Conservation (phyloP, 805 yeast species). For the Cyberlindnera maritima region DNA sequence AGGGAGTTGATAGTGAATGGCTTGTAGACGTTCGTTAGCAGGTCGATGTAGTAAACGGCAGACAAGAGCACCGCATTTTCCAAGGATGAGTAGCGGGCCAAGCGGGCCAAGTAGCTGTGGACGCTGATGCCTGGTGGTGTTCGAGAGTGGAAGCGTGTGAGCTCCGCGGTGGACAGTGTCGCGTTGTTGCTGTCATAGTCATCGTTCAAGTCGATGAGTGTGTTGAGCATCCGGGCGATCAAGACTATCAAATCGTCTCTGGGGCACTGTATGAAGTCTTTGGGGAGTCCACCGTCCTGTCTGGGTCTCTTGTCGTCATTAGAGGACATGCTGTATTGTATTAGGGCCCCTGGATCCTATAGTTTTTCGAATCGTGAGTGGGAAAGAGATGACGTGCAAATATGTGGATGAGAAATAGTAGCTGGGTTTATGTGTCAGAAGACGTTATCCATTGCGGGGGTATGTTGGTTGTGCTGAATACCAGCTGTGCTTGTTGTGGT, state of each 20-base stretch:
- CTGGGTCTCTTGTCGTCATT: not conserved
- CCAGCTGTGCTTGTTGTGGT: too few species aligned
- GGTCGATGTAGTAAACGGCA: conserved; percentile 86
- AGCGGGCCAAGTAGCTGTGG: conserved; percentile 68
- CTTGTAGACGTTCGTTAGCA: conserved; percentile 73
- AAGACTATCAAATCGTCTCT: conserved; percentile 67
- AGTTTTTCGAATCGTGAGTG: not conserved
- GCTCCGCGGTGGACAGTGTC: conserved; percentile 34
- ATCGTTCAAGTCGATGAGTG: conserved; percentile 76
- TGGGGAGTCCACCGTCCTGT: conserved; percentile 25
- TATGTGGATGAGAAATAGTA: not conserved
- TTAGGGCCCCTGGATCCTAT: not conserved
- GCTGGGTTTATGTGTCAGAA: too few species aligned
- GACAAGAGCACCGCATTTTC: conserved; percentile 81
- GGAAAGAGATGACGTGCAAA: not conserved
- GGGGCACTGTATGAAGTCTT: conserved; percentile 58
- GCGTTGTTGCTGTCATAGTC: conserved; percentile 23
- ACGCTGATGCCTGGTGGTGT: conserved; percentile 88
- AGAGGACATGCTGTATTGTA: conserved; percentile 1
- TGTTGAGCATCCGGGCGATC: conserved; percentile 76
- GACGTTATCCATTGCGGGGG: too few species aligned
- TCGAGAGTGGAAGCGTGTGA: conserved; percentile 91
- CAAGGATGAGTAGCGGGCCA: conserved; percentile 79
- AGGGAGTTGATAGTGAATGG: conserved; percentile 82
- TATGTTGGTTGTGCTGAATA: too few species aligned